These are phyloP conservation scores for Alternaria infectoria DNA, from an alignment of 2,329 filamentous ascomycete species.

Conservation along the genomic window DNA sequence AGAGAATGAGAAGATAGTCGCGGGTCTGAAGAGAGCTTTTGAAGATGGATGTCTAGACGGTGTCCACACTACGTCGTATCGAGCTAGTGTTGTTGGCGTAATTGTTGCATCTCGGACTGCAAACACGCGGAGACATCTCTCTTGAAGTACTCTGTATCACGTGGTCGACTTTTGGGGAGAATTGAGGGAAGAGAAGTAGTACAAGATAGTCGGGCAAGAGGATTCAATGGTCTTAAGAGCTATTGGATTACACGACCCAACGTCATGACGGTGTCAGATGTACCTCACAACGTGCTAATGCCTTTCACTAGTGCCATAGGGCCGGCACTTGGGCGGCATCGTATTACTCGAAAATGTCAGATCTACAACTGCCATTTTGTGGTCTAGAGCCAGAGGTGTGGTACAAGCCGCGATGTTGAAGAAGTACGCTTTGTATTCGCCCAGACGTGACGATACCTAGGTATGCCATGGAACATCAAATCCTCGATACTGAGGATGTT, in stretches of 20 bases:
- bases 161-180: not conserved
- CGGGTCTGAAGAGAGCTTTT: no score
- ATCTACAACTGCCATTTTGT: not conserved
- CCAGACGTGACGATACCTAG: not conserved
- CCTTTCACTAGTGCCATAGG: not conserved
- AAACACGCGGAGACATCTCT: not conserved
- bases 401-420: not conserved
- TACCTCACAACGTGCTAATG: not conserved
- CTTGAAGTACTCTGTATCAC: not conserved
- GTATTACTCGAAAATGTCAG: not conserved
- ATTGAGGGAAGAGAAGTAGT: not conserved
- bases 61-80: not conserved
- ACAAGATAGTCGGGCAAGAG: not conserved
- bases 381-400: not conserved
- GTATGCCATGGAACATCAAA: no score
- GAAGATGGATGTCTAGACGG: no score
- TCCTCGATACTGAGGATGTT: accelerated
- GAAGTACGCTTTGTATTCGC: not conserved
- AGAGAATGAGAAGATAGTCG: no score
- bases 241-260: not conserved
- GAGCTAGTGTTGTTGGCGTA: not conserved
- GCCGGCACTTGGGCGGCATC: not conserved
- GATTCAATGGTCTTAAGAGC: not conserved
- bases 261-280: not conserved
- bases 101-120: not conserved